phyloP scores from a whole-genome alignment of 108 stramenopile genomes.

The Aurantiochytrium sp. region DNA sequence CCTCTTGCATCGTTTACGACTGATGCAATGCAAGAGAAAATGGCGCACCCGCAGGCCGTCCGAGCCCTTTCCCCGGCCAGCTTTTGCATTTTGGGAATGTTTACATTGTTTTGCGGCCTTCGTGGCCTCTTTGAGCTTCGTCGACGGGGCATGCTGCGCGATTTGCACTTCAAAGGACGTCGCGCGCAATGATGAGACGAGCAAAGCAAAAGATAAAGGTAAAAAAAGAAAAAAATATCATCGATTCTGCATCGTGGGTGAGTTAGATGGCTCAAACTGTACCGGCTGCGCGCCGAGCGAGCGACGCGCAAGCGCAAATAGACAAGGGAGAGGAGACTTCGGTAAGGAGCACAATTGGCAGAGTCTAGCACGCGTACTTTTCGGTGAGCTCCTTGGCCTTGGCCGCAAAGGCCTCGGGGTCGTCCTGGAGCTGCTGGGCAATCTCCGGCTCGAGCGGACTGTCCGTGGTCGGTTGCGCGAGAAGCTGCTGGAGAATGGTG shows the following conservation, averaged over 20 bases:
- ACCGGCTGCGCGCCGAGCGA: too few relatives aligned
- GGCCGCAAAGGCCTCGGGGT: slow-evolving; percentile 29
- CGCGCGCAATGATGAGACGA: neutral
- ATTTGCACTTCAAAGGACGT: neutral
- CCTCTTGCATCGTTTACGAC: too few relatives aligned
- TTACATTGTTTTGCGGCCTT: neutral
- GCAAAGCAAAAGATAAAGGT: too few relatives aligned
- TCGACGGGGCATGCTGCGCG: neutral
- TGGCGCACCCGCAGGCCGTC: too few relatives aligned
- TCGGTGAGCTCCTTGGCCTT: slow-evolving; percentile 37
- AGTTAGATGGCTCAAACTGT: too few relatives aligned
- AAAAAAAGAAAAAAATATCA: too few relatives aligned
- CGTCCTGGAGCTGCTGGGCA: slow-evolving; percentile 40
- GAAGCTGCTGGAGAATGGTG: slow-evolving; percentile 41
- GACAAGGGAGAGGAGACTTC: too few relatives aligned
- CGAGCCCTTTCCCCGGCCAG: neutral
- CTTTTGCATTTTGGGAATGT: neutral
- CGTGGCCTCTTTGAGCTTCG: neutral
- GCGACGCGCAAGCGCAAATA: too few relatives aligned
- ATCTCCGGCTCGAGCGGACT: slow-evolving; percentile 46
- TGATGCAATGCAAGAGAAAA: too few relatives aligned
- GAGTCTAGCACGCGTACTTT: slow-evolving; percentile 34
- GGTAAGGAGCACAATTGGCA: too few relatives aligned
- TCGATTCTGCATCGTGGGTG: too few relatives aligned
- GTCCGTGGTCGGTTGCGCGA: slow-evolving; percentile 42